Base-by-base conservation (phyloP, 2,329 filamentous ascomycete genomes). In the Setomelanomma holmii region DNA sequence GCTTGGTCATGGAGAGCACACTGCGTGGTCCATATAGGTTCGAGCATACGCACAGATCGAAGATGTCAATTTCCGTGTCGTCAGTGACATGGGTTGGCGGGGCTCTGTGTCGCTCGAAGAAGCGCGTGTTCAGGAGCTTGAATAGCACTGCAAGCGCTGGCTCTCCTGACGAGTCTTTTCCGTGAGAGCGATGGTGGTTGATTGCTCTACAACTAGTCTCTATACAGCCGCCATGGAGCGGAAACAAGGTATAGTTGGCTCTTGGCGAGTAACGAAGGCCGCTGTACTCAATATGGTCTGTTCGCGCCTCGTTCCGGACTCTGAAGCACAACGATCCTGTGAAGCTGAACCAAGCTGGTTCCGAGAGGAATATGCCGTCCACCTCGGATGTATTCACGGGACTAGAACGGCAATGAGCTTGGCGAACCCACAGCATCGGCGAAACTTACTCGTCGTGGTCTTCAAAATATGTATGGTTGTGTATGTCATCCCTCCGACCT, bases 161-260 rank as follows among this genome's bases (percentile, higher is more conserved):
- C 7, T 39, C 22, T 1, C n/a, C 4, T 4, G 41, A 16, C 10
- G 23, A 6, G 10, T 45, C 20, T 12, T 22, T 45, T 20, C 8
- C 21, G 23, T 23, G 41, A 27, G 24, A 45, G 19, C 46, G 22
- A 49, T 40, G 16, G 23, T 52, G 27, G 2, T 64, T 42, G 2
- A 67, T 56, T 11, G 49, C 61, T 21, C 61, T 49, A 38, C 61
- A 62, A 16, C 58, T 55, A 12, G 61, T 65, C 4, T 56, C 44
- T 4, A 71, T 46, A 41, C 68, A 71, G 4, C 51, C 51, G 14
- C 63, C 54, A 20, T 71, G 68, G 14, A 71, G 51, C 0, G 68
- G 61, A 40, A 69, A 67, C 8, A 68, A 36, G 1, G 58, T 56
- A 20, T 63, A 56, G 10, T 53, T 38, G 16, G 38, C 17, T 10